Evolutionary conservation across 176 grass and related monocot species (phyloP), one percentile per base, ranked within the genome.

Genomic region (Olyra latifolia): DNA sequence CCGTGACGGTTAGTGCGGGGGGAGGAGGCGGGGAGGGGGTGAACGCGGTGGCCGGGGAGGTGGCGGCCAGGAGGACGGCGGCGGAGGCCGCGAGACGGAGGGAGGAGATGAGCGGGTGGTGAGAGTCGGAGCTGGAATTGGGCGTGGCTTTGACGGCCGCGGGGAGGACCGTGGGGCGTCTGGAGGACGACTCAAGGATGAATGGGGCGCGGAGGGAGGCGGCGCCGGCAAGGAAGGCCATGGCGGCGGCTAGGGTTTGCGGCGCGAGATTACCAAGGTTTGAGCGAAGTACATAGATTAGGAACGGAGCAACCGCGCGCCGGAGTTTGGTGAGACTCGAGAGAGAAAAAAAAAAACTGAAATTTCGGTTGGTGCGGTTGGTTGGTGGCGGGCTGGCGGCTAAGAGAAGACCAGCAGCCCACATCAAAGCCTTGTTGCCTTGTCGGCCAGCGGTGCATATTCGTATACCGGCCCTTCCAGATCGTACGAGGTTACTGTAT

Each of bases 51-150:
- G 48, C 85, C 4, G 91, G 72, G 42, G 82, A 73, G 41, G 91
- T 80, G 6, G 87, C 81, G 10, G 84, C 85, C 45, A 97, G 81
- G 74, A 97, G 47, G 22, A 91, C 72, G 50, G 81, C 83, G 9
- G 91, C 85, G 70, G 88, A 91, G 75, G 85, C 71, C 69, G 87
- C 85, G 74, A 80, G 83, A 32, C 87, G 89, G 79, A 94, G 81
- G 62, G 89, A 78, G 41, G 74, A 80, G 72, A 89, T 62, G 50
- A 92, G 11, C 10, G 87, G 66, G 45, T 87, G 77, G 7, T 41
- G 27, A 1, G 85, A 12, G 8, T 22, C 35, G 4, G 76, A 67
- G 13, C 46, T 43, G 62, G 94, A 80, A 22, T 62, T 75, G 60
- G 80, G 68, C 27, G 52, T 85, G 61, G 84, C 39, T 30, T 86